phyloP scores from a whole-genome alignment of 208 protist species.

The Wallacemonas sp. region DNA sequence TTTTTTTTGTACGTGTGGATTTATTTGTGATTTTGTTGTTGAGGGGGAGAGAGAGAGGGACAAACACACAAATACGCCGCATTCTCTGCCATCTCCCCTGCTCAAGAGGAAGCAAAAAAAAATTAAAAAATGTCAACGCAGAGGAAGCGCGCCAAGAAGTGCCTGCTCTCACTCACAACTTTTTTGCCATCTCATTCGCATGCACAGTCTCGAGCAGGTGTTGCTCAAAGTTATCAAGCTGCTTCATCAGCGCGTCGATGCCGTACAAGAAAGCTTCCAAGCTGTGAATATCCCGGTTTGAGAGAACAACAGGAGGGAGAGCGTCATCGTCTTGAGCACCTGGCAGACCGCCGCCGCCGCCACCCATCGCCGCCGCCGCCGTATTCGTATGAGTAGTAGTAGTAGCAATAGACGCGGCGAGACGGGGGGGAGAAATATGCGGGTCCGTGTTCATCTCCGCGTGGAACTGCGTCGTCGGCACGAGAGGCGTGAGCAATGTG shows the following conservation, averaged over 20 bases:
- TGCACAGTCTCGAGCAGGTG: constrained; percentile 76
- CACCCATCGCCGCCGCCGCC: not conserved
- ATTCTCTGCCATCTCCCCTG: too few relatives aligned
- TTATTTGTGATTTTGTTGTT: too few relatives aligned
- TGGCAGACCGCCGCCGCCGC: not conserved
- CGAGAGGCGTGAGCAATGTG: not conserved
- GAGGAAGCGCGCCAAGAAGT: too few relatives aligned
- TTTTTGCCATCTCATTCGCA: constrained; percentile 61
- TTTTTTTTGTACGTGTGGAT: too few relatives aligned
- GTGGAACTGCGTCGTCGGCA: constrained; percentile 5
- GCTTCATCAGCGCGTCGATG: constrained; percentile 59
- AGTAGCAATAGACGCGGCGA: too few relatives aligned
- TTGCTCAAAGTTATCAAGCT: constrained; percentile 71
- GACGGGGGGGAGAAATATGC: too few relatives aligned
- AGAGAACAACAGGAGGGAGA: constrained; percentile 66
- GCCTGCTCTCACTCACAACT: constrained; percentile 38
- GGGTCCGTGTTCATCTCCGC: not conserved
- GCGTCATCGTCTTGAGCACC: constrained; percentile 29
- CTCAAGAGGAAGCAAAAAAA: too few relatives aligned
- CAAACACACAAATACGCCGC: too few relatives aligned
- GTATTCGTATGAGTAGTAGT: too few relatives aligned
- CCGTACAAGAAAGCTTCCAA: constrained; percentile 86
- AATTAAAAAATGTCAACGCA: too few relatives aligned
- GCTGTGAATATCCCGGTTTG: constrained; percentile 84
- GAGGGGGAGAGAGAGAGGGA: too few relatives aligned